These are phyloP conservation scores for Lecanicillium sp. DNA, from an alignment of 2,329 filamentous ascomycete genomes.

Conservation along the genomic window DNA sequence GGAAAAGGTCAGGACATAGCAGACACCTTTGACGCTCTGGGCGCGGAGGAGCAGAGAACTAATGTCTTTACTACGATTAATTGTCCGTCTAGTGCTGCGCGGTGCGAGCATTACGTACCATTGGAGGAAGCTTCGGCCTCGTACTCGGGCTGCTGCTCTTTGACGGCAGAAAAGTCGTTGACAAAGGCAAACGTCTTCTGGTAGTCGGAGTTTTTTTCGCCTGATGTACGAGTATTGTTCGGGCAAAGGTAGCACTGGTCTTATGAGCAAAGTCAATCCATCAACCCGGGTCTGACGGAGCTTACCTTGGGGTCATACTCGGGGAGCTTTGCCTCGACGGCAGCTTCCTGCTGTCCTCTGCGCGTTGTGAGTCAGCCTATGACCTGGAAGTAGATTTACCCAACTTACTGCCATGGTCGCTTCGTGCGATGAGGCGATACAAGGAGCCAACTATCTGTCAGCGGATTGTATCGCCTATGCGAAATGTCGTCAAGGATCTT, in stretches of 20 bases:
- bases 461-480: constrained; percentile 85
- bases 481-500: constrained; percentile 90
- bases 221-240: constrained; percentile 79
- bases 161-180: constrained; percentile 96
- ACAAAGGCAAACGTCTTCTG: constrained; percentile 86
- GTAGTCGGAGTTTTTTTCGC: constrained; percentile 80
- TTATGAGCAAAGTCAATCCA: constrained; percentile 7
- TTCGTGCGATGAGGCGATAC: constrained; percentile 96
- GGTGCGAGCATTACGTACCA: constrained; percentile 14
- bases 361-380: constrained; percentile 1
- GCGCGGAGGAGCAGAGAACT: constrained; percentile 72
- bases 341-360: constrained; percentile 70
- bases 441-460: constrained; percentile 84
- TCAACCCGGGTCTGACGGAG: constrained; percentile 3
- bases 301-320: constrained; percentile 68
- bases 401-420: constrained; percentile 88
- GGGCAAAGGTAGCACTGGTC: constrained; percentile 86
- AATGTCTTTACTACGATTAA: constrained; percentile 46
- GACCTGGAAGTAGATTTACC: neutral
- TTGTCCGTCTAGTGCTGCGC: neutral
- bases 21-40: constrained; percentile 84
- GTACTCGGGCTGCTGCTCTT: constrained; percentile 84
- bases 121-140: constrained; percentile 30
- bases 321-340: constrained; percentile 61
- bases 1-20: constrained; percentile 94